Evolutionary conservation across 129 eudicot genomes (phyloP).

Genomic region (Flaveria trinervia): DNA sequence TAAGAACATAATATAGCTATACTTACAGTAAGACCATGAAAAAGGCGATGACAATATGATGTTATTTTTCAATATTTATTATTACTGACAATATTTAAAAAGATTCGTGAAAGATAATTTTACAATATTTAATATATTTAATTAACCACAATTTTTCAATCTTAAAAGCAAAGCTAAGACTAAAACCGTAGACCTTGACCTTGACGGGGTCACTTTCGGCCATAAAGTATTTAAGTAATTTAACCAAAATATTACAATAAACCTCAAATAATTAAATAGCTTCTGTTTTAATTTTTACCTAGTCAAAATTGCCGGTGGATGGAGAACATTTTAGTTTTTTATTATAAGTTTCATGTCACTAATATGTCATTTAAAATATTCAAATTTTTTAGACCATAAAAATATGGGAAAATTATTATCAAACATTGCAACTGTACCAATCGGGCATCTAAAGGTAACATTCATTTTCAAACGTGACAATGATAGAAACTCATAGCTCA

Average conservation of each 20-base stretch:
- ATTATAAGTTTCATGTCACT: background rate
- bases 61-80: background rate
- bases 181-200: background rate
- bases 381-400: background rate
- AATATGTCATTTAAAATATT: background rate
- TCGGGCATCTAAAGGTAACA: slow-evolving; percentile 1
- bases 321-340: background rate
- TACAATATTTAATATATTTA: background rate
- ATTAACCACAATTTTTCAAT: background rate
- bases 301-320: slow-evolving; percentile 16
- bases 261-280: background rate
- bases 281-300: background rate
- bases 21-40: no score
- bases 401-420: background rate
- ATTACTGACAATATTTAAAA: background rate
- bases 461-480: slow-evolving; percentile 9
- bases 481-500: background rate
- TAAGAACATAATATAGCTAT: no score
- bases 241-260: background rate
- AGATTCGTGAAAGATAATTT: slow-evolving; percentile 7
- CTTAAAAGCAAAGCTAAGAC: background rate
- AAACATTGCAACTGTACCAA: background rate
- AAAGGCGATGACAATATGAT: background rate
- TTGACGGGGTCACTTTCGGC: slow-evolving; percentile 8
- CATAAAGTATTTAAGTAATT: background rate